Evolutionary conservation across 2,329 filamentous ascomycete species (phyloP), one percentile per base, ranked within the genome.

Genomic region (Ophiostoma piceae): DNA sequence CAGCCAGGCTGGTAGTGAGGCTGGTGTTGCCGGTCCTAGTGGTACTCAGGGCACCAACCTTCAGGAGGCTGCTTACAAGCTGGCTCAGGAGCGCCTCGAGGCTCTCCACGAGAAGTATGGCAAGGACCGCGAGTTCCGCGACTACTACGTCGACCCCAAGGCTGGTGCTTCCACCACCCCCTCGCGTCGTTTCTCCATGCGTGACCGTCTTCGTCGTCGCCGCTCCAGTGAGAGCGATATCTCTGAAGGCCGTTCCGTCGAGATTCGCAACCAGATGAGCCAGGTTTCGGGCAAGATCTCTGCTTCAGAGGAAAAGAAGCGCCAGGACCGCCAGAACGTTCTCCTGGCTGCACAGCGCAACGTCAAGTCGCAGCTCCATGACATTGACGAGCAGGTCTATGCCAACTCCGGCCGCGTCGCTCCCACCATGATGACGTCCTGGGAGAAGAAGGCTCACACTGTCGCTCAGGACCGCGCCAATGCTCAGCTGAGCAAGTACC

Each of bases 51-150:
- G 62, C 7, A 85, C 84, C 72, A 90, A 88, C 72, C 83, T 97
- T 1, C 92, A 97, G 76, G 92, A 96, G 75, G 90, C 91, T 6
- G 94, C 94, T 0, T 92, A 95, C 75, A 93, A 89, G 75, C 86
- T 95, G 69, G 94, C 94, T 0, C 88, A 94, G 70, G 91, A 96
- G 77, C 88, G 93, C 47, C 82, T 97, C 32, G 87, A 91, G 5
- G 94, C 90, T 76, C 87, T 97, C 71, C 88, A 94, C 57, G 85
- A 91, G 70, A 89, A 94, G 71, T 83, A 89, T 74, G 80, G 84
- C 68, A 84, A 87, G 72, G 84, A 84, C 70, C 83, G 85, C 4
- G 86, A 88, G 2, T 90, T 90, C 73, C 87, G 91, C 60, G 88
- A 90, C 65, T 93, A 96, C 77, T 97, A 96, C 76, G 90, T 74